Evolutionary conservation across 345 rosid species (phyloP).

Genomic region (Physaria fendleri): DNA sequence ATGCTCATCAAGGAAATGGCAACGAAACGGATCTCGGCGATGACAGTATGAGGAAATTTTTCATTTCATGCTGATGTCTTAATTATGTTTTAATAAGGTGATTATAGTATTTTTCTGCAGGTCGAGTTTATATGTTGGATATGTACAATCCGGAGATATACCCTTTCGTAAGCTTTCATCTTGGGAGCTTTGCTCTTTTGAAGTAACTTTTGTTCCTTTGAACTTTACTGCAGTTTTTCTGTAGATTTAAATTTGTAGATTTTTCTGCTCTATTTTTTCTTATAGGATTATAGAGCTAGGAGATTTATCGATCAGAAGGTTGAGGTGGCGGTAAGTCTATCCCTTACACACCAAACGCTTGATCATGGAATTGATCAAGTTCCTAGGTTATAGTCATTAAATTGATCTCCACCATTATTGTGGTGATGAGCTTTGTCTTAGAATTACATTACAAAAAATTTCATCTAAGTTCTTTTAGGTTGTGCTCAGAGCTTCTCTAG

Average conservation of each 20-base stretch:
- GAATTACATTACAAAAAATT: no score
- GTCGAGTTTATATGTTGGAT: slow-evolving; percentile 75
- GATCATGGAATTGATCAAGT: no score
- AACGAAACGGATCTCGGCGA: slow-evolving; percentile 74
- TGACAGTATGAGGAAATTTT: slow-evolving; percentile 48
- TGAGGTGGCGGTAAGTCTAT: slow-evolving; percentile 56
- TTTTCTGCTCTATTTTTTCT: not conserved
- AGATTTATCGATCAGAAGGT: slow-evolving; percentile 68
- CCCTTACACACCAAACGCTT: no score
- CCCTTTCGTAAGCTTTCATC: slow-evolving; percentile 68
- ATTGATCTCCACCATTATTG: no score
- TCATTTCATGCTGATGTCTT: not conserved
- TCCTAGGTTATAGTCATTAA: no score
- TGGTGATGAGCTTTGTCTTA: no score
- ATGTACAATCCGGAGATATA: slow-evolving; percentile 84
- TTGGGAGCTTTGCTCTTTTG: not conserved
- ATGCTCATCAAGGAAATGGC: slow-evolving; percentile 98
- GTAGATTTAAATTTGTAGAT: no score
- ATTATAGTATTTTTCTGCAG: slow-evolving; percentile 36
- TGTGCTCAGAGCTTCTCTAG: slow-evolving; percentile 67
- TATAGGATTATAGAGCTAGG: slow-evolving; percentile 70
- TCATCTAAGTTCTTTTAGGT: no score
- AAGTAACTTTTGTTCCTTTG: not conserved
- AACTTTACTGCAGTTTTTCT: no score
- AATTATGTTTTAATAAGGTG: not conserved